A percentile compares a stretch with the other conserved stretches of the same genome.
Conservation (phyloP, 306 rosid species). For the barrel medic (Medicago truncatula) region MtrunA17r5.0-ANR NC_053042.1:20022501-20023000, state of each 20-base stretch:
- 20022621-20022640: too few relatives aligned
- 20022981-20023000: conserved; percentile 31
- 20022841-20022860: conserved; percentile 36
- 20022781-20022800: conserved; percentile 54
- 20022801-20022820: conserved; percentile 56
- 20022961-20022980: conserved; percentile 62
- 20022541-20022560: too few relatives aligned
- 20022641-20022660: too few relatives aligned
- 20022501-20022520: too few relatives aligned
- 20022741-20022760: conserved; percentile 61
- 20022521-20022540: too few relatives aligned
- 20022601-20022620: too few relatives aligned
- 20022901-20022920: conserved; percentile 28
- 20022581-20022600: too few relatives aligned
- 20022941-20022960: conserved; percentile 52
- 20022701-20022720: conserved; percentile 77
- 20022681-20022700: conserved; percentile 5
- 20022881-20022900: not conserved
- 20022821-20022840: conserved; percentile 48
- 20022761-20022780: conserved; percentile 43
- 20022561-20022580: too few relatives aligned
- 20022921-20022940: conserved; percentile 41
- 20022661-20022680: not conserved
- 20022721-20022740: conserved; percentile 64
- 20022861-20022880: conserved; percentile 16